Evolutionary conservation across 345 rosid genomes (phyloP).

Genomic region (Psidium friedrichsthalianum): DNA sequence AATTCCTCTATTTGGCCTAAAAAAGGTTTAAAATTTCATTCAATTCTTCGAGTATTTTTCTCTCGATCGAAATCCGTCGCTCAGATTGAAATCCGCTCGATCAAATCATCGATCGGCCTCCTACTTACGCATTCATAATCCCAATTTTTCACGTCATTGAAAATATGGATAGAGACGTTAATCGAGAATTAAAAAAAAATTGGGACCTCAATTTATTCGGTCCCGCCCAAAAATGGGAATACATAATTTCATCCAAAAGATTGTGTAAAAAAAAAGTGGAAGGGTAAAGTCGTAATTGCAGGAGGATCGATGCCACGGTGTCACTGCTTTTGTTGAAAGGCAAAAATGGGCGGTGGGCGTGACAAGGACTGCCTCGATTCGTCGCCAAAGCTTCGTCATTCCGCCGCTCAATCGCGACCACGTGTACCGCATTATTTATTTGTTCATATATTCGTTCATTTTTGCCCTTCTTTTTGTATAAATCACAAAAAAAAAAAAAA

Average conservation of each 20-base stretch:
- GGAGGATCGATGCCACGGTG: neutral
- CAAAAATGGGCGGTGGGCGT: neutral
- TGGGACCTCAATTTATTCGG: neutral
- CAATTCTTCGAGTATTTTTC: neutral
- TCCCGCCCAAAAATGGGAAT: neutral
- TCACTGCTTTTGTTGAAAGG: neutral
- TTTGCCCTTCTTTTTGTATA: too few species aligned
- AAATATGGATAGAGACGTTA: neutral
- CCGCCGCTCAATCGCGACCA: neutral
- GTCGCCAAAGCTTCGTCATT: neutral
- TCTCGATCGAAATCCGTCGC: rapidly evolving
- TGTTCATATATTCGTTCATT: too few species aligned
- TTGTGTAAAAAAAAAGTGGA: neutral
- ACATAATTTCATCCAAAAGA: neutral
- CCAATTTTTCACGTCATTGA: rapidly evolving
- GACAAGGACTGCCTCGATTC: neutral
- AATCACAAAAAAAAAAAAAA: too few species aligned
- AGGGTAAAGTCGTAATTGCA: neutral
- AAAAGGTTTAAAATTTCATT: neutral
- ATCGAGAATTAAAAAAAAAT: neutral
- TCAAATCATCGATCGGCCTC: neutral
- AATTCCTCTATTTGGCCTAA: neutral
- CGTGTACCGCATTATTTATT: neutral
- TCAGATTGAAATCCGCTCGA: rapidly evolving
- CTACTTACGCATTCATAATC: rapidly evolving